phyloP scores from a whole-genome alignment of 1,284 basidiomycete species.

The Irpex sp. region DNA sequence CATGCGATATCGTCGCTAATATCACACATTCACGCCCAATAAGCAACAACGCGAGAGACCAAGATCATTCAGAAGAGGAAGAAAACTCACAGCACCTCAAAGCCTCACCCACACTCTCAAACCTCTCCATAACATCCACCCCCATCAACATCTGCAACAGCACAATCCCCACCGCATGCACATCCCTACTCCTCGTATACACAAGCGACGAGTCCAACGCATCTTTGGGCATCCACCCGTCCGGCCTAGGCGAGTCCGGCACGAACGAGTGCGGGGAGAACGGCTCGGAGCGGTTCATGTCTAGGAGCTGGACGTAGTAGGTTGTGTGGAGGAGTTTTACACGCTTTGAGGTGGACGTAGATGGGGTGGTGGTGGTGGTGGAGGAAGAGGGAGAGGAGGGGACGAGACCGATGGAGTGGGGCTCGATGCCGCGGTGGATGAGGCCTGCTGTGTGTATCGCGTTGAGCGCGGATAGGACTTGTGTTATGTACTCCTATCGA shows the following conservation, averaged over 20 bases:
- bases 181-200: constrained; percentile 67
- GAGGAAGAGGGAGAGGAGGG: constrained; percentile 21
- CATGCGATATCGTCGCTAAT: constrained; percentile 45
- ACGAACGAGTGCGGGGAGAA: constrained; percentile 39
- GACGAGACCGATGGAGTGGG: constrained; percentile 53
- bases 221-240: constrained; percentile 65
- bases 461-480: constrained; percentile 63
- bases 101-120: constrained; percentile 29
- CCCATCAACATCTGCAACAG: constrained; percentile 75
- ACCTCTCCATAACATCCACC: constrained; percentile 50
- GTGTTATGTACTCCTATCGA: constrained; percentile 59
- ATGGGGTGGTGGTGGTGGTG: constrained; percentile 35
- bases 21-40: too few relatives aligned
- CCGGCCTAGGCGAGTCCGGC: constrained; percentile 45
- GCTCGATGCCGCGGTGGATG: constrained; percentile 58
- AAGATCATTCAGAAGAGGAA: too few relatives aligned
- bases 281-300: constrained; percentile 69
- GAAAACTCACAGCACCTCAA: constrained; percentile 22
- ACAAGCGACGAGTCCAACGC: constrained; percentile 62
- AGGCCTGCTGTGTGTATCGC: constrained; percentile 56
- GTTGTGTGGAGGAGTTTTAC: constrained; percentile 62
- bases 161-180: constrained; percentile 71
- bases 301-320: constrained; percentile 59
- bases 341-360: too few relatives aligned
- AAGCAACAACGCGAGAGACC: too few relatives aligned